phyloP scores from a whole-genome alignment of 1,139 yeast species.

The Suhomyces ambrosiae region DNA sequence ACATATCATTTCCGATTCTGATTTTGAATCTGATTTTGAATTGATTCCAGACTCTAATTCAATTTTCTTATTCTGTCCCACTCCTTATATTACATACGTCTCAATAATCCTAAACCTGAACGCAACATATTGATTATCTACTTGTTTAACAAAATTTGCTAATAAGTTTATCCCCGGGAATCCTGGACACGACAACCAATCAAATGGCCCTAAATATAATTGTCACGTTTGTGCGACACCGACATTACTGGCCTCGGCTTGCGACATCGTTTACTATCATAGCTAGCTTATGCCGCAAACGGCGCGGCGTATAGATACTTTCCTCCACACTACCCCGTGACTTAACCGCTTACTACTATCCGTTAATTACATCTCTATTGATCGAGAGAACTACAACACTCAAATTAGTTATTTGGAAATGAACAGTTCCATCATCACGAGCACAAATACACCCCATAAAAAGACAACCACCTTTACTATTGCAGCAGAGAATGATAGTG shows the following conservation, averaged over 20 bases:
- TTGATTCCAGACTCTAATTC: too few species aligned
- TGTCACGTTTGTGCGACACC: conserved; percentile 7
- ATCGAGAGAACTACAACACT: too few species aligned
- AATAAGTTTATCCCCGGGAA: conserved; percentile 11
- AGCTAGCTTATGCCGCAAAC: neutral
- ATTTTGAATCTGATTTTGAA: too few species aligned
- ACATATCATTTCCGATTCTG: too few species aligned
- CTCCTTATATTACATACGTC: conserved; percentile 17
- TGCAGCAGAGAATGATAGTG: conserved; percentile 5
- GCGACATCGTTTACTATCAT: neutral
- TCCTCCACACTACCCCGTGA: conserved; percentile 14
- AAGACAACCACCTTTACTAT: conserved; percentile 15
- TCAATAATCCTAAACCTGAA: conserved; percentile 21
- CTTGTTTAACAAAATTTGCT: neutral
- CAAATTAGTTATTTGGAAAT: conserved; percentile 2
- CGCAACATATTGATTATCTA: conserved; percentile 17
- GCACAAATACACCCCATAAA: conserved; percentile 6
- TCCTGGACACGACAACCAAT: conserved; percentile 13
- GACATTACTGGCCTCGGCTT: neutral
- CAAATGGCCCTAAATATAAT: conserved; percentile 11
- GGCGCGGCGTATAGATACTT: conserved; percentile 1
- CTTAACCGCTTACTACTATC: neutral
- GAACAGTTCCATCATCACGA: conserved; percentile 7
- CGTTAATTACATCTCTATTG: too few species aligned
- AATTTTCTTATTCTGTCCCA: too few species aligned